phyloP scores from a whole-genome alignment of 2,329 filamentous ascomycete genomes.

The Delphinella strobiligena region DNA sequence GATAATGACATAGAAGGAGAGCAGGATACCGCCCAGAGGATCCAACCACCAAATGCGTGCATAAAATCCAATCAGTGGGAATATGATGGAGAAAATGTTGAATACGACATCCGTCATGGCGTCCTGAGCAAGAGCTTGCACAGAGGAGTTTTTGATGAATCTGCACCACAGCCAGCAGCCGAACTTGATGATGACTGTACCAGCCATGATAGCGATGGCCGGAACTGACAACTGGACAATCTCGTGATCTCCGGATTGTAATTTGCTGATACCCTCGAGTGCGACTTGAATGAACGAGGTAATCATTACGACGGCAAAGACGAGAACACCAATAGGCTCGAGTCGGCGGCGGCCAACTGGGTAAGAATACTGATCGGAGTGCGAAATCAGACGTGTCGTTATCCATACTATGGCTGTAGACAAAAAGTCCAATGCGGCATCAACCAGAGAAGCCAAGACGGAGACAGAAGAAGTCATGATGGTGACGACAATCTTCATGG shows the following conservation, averaged over 20 bases:
- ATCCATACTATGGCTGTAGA: constrained; percentile 72
- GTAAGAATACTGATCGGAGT: constrained; percentile 61
- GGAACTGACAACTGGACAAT: constrained; percentile 61
- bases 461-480: constrained; percentile 70
- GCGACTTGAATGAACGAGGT: constrained; percentile 71
- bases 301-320: constrained; percentile 79
- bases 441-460: constrained; percentile 66
- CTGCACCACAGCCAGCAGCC: constrained; percentile 81
- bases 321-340: constrained; percentile 67
- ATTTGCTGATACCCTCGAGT: constrained; percentile 54
- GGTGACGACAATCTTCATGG: constrained; percentile 66
- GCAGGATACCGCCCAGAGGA: constrained; percentile 61
- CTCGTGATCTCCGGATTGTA: constrained; percentile 48
- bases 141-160: constrained; percentile 71
- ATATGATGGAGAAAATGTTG: constrained; percentile 80
- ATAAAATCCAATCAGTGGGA: constrained; percentile 70
- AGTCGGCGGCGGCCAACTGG: constrained; percentile 66
- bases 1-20: constrained; percentile 68
- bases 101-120: constrained; percentile 71
- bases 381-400: constrained; percentile 62
- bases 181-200: constrained; percentile 71
- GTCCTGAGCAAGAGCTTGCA: constrained; percentile 64
- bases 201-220: constrained; percentile 67
- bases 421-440: constrained; percentile 69
- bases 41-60: constrained; percentile 75